Conservation (phyloP, 139 green algal genomes). For the Chlamydomonas asymmetrica region DNA sequence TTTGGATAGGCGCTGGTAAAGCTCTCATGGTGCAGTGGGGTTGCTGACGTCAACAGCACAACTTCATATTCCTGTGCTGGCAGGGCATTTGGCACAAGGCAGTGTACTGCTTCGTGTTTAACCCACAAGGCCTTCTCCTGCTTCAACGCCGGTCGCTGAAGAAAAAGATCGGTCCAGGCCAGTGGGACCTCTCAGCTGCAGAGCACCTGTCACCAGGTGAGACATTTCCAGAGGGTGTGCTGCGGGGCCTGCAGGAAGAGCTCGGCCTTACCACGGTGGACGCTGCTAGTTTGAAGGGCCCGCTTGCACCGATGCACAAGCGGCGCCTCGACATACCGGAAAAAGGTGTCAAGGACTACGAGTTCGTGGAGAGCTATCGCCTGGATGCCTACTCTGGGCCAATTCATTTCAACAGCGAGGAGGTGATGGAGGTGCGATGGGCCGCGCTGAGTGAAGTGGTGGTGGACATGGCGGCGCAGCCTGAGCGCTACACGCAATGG, state of each 20-base stretch:
- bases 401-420: slow-evolving; percentile 36
- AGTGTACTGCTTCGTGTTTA: slow-evolving; percentile 68
- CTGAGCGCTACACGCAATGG: slow-evolving; percentile 38
- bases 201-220: slow-evolving; percentile 74
- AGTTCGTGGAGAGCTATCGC: slow-evolving; percentile 51
- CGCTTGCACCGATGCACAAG: slow-evolving; percentile 47
- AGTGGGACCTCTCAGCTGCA: slow-evolving; percentile 74
- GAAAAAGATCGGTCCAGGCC: slow-evolving; percentile 67
- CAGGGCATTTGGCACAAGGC: slow-evolving; percentile 60
- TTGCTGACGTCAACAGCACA: neutral
- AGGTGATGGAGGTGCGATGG: slow-evolving; percentile 12
- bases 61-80: too few relatives aligned
- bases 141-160: slow-evolving; percentile 53
- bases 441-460: slow-evolving; percentile 17
- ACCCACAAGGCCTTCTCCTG: slow-evolving; percentile 49
- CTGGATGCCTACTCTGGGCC: slow-evolving; percentile 32
- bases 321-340: slow-evolving; percentile 36
- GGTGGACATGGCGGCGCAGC: slow-evolving; percentile 27
- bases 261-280: slow-evolving; percentile 50
- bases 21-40: too few relatives aligned
- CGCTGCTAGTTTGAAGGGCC: slow-evolving; percentile 30
- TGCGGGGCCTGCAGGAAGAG: slow-evolving; percentile 67
- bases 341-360: slow-evolving; percentile 36
- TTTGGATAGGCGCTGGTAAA: too few relatives aligned
- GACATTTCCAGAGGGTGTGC: slow-evolving; percentile 47